Percentiles rank a stretch among this genome's conserved stretches.
Conservation (phyloP, 306 rosid species). For the Trifolium subterraneum region DNA sequence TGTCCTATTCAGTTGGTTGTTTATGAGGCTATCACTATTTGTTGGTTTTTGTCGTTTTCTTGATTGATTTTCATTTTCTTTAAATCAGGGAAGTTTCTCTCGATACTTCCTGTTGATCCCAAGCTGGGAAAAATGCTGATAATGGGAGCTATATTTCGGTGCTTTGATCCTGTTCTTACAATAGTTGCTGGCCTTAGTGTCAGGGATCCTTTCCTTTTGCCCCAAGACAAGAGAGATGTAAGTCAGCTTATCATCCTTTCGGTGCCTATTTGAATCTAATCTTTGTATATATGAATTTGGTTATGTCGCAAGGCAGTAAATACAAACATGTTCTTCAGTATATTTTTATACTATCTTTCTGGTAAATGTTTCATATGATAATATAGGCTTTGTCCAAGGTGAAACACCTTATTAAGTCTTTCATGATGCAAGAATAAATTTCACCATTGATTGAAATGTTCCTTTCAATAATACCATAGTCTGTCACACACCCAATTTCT, state of each 20-base stretch:
- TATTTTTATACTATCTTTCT: not conserved
- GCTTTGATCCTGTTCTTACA: slow-evolving; percentile 99
- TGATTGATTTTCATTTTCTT: slow-evolving; percentile 32
- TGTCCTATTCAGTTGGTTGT: slow-evolving; percentile 14
- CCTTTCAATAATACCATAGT: not conserved
- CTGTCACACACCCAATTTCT: no score
- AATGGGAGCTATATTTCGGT: slow-evolving; percentile 92
- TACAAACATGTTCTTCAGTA: slow-evolving; percentile 16
- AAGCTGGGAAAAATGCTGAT: slow-evolving; percentile 96
- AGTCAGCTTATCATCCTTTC: slow-evolving; percentile 49
- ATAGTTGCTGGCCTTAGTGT: slow-evolving; percentile 93
- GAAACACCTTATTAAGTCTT: not conserved
- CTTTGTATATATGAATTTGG: slow-evolving; percentile 25
- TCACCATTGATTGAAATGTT: not conserved
- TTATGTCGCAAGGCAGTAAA: no score
- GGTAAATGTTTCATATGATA: slow-evolving; percentile 26
- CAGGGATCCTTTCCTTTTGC: slow-evolving; percentile 96
- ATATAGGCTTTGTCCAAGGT: slow-evolving; percentile 31
- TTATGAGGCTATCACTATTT: slow-evolving; percentile 3
- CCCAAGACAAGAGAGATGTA: slow-evolving; percentile 96
- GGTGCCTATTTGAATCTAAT: slow-evolving; percentile 25
- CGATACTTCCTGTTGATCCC: slow-evolving; percentile 96
- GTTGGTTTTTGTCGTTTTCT: slow-evolving; percentile 29
- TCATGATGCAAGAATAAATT: no score
- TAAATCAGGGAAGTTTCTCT: slow-evolving; percentile 79